phyloP scores from a whole-genome alignment of 192 early-diverging fungal species.

The Gryganskiella cystojenkinii region DNA sequence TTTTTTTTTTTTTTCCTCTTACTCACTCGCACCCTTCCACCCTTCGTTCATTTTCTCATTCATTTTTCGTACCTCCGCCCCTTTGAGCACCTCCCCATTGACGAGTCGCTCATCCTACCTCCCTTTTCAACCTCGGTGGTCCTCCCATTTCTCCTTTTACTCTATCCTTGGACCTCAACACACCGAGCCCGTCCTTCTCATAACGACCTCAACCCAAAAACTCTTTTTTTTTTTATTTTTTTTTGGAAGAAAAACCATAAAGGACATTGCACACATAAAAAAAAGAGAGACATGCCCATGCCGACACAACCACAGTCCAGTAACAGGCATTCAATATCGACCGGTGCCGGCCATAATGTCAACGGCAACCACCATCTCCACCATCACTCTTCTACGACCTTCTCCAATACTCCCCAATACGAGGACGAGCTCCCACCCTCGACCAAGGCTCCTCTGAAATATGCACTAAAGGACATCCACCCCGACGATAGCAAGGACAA shows the following conservation, averaged over 20 bases:
- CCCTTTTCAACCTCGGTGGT: no score
- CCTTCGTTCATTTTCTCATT: not conserved
- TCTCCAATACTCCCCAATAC: slow-evolving; percentile 12
- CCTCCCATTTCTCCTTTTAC: no score
- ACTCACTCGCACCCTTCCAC: not conserved
- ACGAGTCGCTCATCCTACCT: not conserved
- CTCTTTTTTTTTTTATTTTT: no score
- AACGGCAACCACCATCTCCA: slow-evolving; percentile 22
- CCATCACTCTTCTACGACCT: slow-evolving; percentile 2
- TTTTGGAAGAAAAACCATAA: not conserved
- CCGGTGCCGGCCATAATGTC: not conserved
- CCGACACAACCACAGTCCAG: slow-evolving; percentile 44
- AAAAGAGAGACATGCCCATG: slow-evolving; percentile 35
- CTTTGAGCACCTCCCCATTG: not conserved
- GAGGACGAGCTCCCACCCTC: slow-evolving; percentile 44
- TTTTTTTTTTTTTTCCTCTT: not conserved
- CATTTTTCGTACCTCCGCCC: not conserved
- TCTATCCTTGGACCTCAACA: no score
- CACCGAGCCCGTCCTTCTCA: no score
- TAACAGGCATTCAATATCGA: slow-evolving; percentile 30
- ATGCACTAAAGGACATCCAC: slow-evolving; percentile 63
- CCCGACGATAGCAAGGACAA: slow-evolving; percentile 85
- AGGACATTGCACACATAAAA: not conserved
- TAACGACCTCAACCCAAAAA: no score
- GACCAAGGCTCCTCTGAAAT: slow-evolving; percentile 47